Evolutionary conservation across 345 rosid species (phyloP), one percentile per base, ranked within the genome.

Genomic region (Bruguiera parviflora): DNA sequence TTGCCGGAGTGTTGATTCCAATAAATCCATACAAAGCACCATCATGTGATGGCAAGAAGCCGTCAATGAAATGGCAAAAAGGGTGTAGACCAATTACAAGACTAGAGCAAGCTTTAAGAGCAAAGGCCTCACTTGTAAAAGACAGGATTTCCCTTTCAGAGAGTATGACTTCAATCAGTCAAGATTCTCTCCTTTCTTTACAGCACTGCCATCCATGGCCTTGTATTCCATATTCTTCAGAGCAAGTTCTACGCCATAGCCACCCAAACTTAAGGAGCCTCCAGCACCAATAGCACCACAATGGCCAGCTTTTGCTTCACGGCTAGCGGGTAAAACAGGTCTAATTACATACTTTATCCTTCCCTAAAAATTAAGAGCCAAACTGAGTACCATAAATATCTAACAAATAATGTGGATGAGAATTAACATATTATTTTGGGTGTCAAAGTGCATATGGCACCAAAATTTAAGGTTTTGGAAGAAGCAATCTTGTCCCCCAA

Each of bases 191-290:
- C 99, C 99, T 86, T 92, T 90, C 85, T 89, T 92, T 77, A 95
- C 77, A 11, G 90, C 78, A 79, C 88, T 90, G 75, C 92, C 99
- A 84, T 95, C 99, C 87, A 95, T 92, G 47, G 99, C 99, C 75
- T 95, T 95, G 70, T 95, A 95, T 80, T 95, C 98, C 99, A 95
- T 95, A 79, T 92, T 95, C 85, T 92, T 95, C 82, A 92, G 56
- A 70, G 99, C 99, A 80, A 95, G 99, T 80, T 95, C 99, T 33
- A 92, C 97, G 55, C 99, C 98, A 80, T 92, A 95, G 67, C 99
- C 99, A 75, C 94, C 99, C 83, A 92, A 88, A 77, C 84, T 85
- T 77, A 90, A 84, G 74, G 84, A 79, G 70, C 84, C 96, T 66
- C 74, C 81, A 24, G 91, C 80, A 60, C 99, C 98, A 75, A 92